Conservation (phyloP, 176 grass and related monocot genomes). For the Hyparrhenia diplandra region DNA sequence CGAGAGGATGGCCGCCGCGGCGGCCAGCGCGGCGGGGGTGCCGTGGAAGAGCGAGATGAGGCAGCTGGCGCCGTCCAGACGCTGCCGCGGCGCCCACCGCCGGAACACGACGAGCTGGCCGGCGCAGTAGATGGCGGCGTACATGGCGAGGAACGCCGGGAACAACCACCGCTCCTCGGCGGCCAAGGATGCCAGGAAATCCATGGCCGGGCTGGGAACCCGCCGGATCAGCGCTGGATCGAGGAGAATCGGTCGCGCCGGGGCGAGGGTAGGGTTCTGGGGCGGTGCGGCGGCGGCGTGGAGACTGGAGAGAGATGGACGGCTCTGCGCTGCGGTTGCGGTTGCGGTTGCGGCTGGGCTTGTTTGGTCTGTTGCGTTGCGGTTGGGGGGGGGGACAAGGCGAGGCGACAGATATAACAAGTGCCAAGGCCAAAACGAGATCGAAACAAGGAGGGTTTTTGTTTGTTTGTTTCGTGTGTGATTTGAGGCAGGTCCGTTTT, state of each 20-base stretch:
- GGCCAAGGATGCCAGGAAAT: conserved; percentile 10
- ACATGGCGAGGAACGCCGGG: conserved; percentile 59
- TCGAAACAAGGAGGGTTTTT: neutral
- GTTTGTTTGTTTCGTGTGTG: neutral
- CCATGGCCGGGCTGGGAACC: conserved; percentile 5
- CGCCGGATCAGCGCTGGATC: neutral
- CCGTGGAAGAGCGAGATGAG: conserved; percentile 88
- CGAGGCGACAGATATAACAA: neutral
- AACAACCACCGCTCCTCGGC: conserved; percentile 39
- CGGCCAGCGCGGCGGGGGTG: conserved; percentile 57
- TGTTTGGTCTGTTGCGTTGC: neutral
- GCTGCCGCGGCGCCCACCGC: conserved; percentile 52
- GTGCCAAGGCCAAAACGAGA: neutral
- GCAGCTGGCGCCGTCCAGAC: conserved; percentile 79
- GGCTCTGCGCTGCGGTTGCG: neutral
- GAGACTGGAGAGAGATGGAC: neutral
- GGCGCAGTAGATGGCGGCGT: conserved; percentile 51
- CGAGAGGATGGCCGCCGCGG: conserved; percentile 35
- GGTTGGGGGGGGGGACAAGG: neutral
- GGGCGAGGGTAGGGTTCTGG: neutral
- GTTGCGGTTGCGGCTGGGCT: too few species aligned
- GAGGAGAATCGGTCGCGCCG: neutral
- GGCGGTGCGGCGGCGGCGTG: neutral
- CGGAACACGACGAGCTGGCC: conserved; percentile 57
- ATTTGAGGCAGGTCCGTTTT: neutral